Evolutionary conservation across 2,329 filamentous ascomycete species (phyloP).

Genomic region (Claviceps sp.): DNA sequence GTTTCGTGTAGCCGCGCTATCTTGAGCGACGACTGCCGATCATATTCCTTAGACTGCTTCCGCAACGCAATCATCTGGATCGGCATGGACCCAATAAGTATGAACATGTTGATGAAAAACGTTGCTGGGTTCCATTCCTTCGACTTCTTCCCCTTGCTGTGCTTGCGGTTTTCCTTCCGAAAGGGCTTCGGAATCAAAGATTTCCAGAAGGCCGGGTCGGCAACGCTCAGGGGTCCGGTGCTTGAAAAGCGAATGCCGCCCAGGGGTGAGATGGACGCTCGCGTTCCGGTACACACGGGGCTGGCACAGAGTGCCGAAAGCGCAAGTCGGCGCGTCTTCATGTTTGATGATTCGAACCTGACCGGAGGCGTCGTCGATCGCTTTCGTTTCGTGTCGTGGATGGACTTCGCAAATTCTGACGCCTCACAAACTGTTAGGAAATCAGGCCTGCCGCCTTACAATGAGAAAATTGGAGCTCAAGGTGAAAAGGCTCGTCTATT

Average conservation of each 20-base stretch:
- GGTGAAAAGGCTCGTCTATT: neutral
- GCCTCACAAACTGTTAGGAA: neutral
- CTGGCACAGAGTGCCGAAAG: neutral
- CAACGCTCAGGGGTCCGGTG: slow-evolving; percentile 34
- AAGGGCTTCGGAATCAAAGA: slow-evolving; percentile 56
- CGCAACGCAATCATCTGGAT: slow-evolving; percentile 81
- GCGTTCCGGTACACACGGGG: neutral
- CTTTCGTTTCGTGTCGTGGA: neutral
- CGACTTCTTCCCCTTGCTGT: slow-evolving; percentile 27
- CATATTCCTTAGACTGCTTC: slow-evolving; percentile 60
- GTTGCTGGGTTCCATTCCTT: slow-evolving; percentile 70
- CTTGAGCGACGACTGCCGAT: slow-evolving; percentile 64
- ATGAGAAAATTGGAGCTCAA: no score
- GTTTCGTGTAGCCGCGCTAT: slow-evolving; percentile 66
- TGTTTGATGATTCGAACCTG: neutral
- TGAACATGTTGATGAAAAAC: slow-evolving; percentile 69
- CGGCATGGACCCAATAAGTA: slow-evolving; percentile 87
- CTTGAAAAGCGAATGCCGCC: slow-evolving; percentile 18
- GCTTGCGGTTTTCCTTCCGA: slow-evolving; percentile 29
- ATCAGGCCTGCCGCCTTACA: no score
- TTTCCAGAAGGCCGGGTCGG: slow-evolving; percentile 52
- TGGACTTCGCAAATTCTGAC: neutral
- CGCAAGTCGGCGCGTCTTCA: slow-evolving; percentile 7
- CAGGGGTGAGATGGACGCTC: neutral
- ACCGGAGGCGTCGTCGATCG: neutral